Base-by-base conservation (phyloP, 768 basidiomycete genomes). In the Leccinum rimulosum region DNA sequence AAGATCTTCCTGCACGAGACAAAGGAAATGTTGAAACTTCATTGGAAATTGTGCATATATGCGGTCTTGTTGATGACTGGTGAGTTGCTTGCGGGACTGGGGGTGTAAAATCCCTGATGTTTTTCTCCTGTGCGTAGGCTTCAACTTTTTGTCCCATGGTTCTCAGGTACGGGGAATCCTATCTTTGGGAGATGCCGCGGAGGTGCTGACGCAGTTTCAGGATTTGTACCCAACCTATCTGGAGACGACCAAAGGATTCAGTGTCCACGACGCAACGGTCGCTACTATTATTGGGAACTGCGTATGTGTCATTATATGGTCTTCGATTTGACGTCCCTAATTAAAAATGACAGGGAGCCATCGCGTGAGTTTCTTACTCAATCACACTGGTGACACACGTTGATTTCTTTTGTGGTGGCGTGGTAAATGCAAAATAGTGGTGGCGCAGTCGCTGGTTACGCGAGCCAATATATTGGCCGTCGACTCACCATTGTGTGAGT, bases 1-100 rank as follows among this genome's bases (percentile, higher is more conserved):
- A 79, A 75, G 68, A 70, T 84, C 1, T 97, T 98, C 80, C 35
- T 94, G 9, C 79, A 73, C 54, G 92, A 95, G 72, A 84, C 85
- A 0, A 79, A 81, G 58, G 76, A 75, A 56, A 96, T 95, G 92
- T 74, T 95, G 31, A 91, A 83, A 76, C 72, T 66, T 12, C 91
- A 97, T 68, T 96, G 93, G 93, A 63, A 85, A 12, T 69, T 90
- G 35, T 93, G 89, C 69, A 84, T 95, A 52, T 95, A 95, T 66
- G 89, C 89, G 1, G 81, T 95, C 19, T 74, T 93, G 51, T 80
- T 95, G 56, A 91, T 94, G 89, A 85, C 87, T 2, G 78, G 77
- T 76, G 40, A 51, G 68, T 65, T 10, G 30, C 52, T 27, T 35
- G 49, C 12, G 35, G 22, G 22, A 17, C 11, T 12, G 14, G 35